Conservation (phyloP, 2,329 filamentous ascomycete genomes). For the Verticillium tricorpus region DNA sequence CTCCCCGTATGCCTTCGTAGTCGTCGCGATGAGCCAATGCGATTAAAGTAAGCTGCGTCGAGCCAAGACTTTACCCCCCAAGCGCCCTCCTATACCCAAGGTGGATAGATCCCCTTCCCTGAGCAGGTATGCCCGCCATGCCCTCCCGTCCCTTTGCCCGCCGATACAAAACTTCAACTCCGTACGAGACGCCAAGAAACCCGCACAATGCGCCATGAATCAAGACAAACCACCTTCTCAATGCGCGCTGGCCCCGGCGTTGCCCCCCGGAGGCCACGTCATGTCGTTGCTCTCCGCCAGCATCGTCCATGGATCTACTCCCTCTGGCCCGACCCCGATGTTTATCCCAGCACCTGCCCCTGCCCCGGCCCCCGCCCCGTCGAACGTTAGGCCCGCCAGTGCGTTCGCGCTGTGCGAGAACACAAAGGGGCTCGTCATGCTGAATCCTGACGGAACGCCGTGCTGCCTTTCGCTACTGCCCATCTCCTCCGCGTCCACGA, state of each 20-base stretch:
- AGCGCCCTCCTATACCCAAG: background rate
- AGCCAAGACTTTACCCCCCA: background rate
- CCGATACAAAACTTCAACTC: background rate
- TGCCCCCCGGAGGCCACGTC: constrained; percentile 3
- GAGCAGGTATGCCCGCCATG: background rate
- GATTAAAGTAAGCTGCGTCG: background rate
- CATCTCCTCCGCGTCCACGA: background rate
- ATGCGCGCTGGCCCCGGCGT: background rate
- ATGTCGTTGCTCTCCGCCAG: constrained; percentile 7
- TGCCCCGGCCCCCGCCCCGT: background rate
- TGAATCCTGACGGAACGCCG: background rate
- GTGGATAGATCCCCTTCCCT: background rate
- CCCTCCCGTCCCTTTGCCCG: background rate
- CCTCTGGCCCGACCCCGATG: constrained; percentile 1
- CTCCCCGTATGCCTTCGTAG: background rate
- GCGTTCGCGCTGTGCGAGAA: background rate
- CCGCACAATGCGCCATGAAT: background rate
- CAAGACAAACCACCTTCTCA: background rate
- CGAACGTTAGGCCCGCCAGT: background rate
- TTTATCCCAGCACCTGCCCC: background rate
- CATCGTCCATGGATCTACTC: constrained; percentile 8
- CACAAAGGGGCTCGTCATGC: background rate
- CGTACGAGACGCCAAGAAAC: background rate
- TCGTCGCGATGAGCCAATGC: background rate
- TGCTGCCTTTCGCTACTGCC: background rate